Evolutionary conservation across 306 rosid genomes (phyloP), one percentile per base, ranked within the genome.

Genomic region (Geum urbanum): DNA sequence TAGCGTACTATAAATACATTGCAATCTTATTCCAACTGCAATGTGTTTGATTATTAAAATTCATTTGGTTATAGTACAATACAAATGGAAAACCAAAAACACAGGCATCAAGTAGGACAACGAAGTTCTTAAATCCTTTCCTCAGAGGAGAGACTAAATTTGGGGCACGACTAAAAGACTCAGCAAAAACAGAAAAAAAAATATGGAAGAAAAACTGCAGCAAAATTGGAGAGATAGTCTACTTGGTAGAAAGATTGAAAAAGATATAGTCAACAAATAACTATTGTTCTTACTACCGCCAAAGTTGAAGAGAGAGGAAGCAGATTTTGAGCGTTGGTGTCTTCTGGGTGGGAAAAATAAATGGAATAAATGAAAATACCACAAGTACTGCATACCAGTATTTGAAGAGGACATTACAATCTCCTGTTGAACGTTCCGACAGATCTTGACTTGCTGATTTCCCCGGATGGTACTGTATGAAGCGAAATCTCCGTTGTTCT

Each of bases 371-470:
- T 8, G 14, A 11, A 60, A 51, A 47, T 43, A 63, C 22, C 20
- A 18, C 47, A 24, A 20, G 18, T 5, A 44, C 27, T 3, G 43
- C 77, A 20, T 27, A 76, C 84, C 79, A 35, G 58, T 58, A 62
- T 76, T 70, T 41, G 73, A 54, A 50, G 27, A 78, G 55, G 66
- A 20, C 50, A 75, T 52, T 13, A 53, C 45, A 73, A 22, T 61
- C 75, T 72, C 69, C 46, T 49, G 82, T 70, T 69, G 76, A 71
- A 68, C 53, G 53, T 73, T 67, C 54, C 70, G 44, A 24, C 50
- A 64, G 62, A 72, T 72, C 5, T 65, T 35, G 45, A 50, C 40
- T 72, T 67, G 82, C 49, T 74, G 32, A 22, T 54, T 48, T 69
- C 74, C 58, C 74, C 58, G 69, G 66, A 44, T 47, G 79, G 67